Evolutionary conservation across 768 basidiomycete genomes (phyloP).

Genomic region (Brasilioporus rufonigricans): DNA sequence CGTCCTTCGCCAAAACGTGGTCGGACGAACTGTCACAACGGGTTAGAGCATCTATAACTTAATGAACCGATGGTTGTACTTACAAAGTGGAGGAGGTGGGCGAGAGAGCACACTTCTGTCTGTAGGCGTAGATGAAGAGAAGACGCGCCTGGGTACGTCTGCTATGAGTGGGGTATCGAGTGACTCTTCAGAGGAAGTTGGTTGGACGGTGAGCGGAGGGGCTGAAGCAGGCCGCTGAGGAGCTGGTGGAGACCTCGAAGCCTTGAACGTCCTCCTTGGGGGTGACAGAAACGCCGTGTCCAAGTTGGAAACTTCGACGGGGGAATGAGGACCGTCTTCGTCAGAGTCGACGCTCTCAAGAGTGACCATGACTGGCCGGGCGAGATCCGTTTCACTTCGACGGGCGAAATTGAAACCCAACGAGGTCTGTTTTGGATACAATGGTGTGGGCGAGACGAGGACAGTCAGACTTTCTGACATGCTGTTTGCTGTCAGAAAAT

Average conservation of each 20-base stretch:
- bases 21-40: constrained; percentile 63
- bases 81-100: constrained; percentile 65
- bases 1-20: constrained; percentile 78
- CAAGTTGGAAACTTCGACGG: constrained; percentile 18
- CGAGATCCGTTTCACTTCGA: constrained; percentile 27
- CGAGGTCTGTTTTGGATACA: constrained; percentile 21
- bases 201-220: constrained; percentile 16
- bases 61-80: constrained; percentile 27
- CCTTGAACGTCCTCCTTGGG: constrained; percentile 28
- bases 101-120: constrained; percentile 44
- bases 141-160: constrained; percentile 12
- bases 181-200: not conserved
- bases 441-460: constrained; percentile 31
- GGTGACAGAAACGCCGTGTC: constrained; percentile 26
- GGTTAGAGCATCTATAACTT: not conserved
- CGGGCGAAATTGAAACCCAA: constrained; percentile 32
- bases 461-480: constrained; percentile 34
- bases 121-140: constrained; percentile 12
- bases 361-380: constrained; percentile 32
- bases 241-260: constrained; percentile 10
- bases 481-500: not conserved
- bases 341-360: constrained; percentile 28
- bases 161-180: not conserved
- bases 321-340: constrained; percentile 23
- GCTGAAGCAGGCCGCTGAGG: constrained; percentile 22